Conservation (phyloP, 1,284 basidiomycete species). For the Ceratorhiza oryzae-sativae region DNA sequence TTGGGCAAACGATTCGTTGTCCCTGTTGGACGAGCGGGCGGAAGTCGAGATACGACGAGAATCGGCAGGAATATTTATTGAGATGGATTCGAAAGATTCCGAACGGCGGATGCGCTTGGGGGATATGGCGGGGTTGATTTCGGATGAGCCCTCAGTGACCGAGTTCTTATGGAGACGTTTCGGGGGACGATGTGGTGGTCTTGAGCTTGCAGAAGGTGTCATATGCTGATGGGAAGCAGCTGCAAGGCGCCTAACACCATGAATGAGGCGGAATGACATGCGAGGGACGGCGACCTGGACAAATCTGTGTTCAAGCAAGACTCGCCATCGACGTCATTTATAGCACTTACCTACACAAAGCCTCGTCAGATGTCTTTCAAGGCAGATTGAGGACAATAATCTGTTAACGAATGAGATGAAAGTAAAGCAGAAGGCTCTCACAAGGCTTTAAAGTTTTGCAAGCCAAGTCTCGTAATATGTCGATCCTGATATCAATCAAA, state of each 20-base stretch:
- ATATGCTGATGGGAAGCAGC: constrained; percentile 26
- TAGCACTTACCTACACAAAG: not conserved
- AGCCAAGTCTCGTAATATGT: not conserved
- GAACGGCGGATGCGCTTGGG: constrained; percentile 31
- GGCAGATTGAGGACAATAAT: not conserved
- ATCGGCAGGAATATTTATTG: constrained; percentile 45
- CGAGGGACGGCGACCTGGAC: constrained; percentile 16
- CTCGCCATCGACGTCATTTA: not conserved
- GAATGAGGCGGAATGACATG: constrained; percentile 35
- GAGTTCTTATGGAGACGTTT: constrained; percentile 15
- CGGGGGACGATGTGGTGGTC: constrained; percentile 21
- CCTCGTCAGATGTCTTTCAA: not conserved
- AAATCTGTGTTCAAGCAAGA: not conserved
- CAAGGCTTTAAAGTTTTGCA: not conserved
- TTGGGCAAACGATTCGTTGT: constrained; percentile 43
- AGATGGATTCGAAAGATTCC: constrained; percentile 43
- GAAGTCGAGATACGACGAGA: not conserved
- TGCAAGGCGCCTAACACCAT: constrained; percentile 14
- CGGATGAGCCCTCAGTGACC: constrained; percentile 12
- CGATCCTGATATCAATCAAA: not conserved
- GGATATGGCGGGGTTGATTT: not conserved
- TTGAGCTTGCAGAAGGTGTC: constrained; percentile 17
- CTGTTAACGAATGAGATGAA: not conserved
- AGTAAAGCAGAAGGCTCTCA: not conserved
- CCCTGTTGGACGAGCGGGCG: not conserved